Evolutionary conservation across 768 basidiomycete genomes (phyloP), one percentile per base, ranked within the genome.

Genomic region (Lentinula sp.): DNA sequence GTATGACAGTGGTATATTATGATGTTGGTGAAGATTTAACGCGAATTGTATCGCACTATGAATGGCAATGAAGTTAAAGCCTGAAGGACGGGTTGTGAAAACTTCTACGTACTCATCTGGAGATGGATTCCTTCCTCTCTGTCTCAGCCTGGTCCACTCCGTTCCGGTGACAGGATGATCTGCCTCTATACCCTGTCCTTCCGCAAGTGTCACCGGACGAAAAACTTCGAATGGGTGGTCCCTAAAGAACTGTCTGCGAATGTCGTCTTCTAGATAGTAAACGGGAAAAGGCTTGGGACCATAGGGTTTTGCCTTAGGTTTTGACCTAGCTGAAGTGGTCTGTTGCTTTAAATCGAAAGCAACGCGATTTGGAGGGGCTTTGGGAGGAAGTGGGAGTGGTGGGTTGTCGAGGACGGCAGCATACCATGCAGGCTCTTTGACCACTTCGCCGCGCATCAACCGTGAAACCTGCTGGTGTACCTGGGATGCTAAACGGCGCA

Each of bases 161-260:
- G 68, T 65, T 0, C 89, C 93, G 37, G 69, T 72, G 2, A 90
- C 68, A 15, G 80, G 79, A 67, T 88, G 84, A 46, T 81, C 77
- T 18, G 79, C 74, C 68, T 82, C 79, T 54, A 91, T 77, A 16
- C 70, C 71, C 18, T 77, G 84, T 15, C 79, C 80, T 74, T 99
- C 97, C 0, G 91, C 84, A 56, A 99, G 71, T 10, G 83, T 86
- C 8, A 79, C 78, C 1, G 93, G 86, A 46, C 95, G 81, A 73
- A 95, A 91, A 1, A 93, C 89, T 75, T 99, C 95, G 69, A 97
- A 97, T 6, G 97, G 95, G 71, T 97, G 95, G 76, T 99, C 97
- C 45, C 80, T 79, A 78, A 95, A 98, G 80, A 99, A 98, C 71
- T 92, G 91, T 59, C 85, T 80, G 39, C 97, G 86, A 61, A 98